phyloP scores from a whole-genome alignment of 2,329 filamentous ascomycete genomes.

The Diaporthe citriasiana region DNA sequence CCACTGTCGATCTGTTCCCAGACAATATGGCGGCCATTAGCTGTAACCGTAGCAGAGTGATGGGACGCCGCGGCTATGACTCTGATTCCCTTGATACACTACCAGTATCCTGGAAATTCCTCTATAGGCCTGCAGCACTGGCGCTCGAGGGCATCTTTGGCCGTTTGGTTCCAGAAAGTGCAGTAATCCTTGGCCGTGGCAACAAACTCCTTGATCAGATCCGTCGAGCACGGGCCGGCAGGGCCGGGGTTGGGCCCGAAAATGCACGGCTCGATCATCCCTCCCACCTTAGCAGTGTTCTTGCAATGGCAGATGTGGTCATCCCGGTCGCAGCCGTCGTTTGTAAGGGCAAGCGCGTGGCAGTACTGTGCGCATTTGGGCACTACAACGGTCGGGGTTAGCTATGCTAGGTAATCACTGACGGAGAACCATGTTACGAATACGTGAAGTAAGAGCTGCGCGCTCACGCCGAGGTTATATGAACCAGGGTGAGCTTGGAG shows the following conservation, averaged over 20 bases:
- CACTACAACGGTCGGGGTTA: background rate
- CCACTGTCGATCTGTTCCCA: no score
- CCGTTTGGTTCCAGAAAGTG: conserved; percentile 25
- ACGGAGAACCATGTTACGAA: background rate
- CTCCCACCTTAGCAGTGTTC: conserved; percentile 4
- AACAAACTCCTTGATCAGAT: background rate
- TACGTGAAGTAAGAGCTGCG: background rate
- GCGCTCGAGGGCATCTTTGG: background rate
- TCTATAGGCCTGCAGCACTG: no score
- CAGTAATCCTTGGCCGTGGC: conserved; percentile 1
- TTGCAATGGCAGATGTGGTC: conserved; percentile 31
- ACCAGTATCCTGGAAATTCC: no score
- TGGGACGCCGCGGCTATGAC: no score
- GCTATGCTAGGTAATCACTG: background rate
- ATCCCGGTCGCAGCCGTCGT: conserved; percentile 4
- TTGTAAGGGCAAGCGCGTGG: background rate
- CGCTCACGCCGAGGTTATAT: no score
- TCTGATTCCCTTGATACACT: background rate
- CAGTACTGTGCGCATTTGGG: conserved; percentile 19
- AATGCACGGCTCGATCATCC: conserved; percentile 16
- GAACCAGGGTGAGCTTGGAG: background rate
- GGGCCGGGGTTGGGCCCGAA: conserved; percentile 15
- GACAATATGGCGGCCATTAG: no score
- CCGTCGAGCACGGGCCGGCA: background rate
- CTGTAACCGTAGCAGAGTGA: no score